Evolutionary conservation across 2,329 filamentous ascomycete species (phyloP).

Genomic region (Aspergillus sergii): DNA sequence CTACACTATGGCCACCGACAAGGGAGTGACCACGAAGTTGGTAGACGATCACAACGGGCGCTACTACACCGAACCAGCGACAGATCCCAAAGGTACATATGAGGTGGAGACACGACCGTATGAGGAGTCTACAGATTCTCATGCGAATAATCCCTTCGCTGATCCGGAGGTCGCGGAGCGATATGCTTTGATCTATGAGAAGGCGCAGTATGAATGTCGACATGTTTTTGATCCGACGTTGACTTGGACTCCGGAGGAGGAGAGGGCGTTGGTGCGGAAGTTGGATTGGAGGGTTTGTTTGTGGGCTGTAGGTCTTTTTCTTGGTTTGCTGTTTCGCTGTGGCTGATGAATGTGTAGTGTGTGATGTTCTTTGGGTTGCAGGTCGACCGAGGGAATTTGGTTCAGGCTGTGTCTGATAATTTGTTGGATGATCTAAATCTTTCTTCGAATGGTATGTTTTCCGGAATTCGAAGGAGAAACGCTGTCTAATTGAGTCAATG

Average conservation of each 20-base stretch:
- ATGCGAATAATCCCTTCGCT: conserved; percentile 44
- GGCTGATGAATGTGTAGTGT: conserved; percentile 33
- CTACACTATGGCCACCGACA: not conserved
- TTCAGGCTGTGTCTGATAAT: conserved; percentile 60
- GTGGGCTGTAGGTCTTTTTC: conserved; percentile 26
- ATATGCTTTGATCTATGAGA: conserved; percentile 58
- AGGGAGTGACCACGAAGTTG: not conserved
- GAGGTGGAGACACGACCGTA: not conserved
- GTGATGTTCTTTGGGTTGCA: conserved; percentile 64
- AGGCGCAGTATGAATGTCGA: conserved; percentile 51
- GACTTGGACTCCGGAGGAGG: conserved; percentile 38
- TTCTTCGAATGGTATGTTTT: conserved; percentile 31
- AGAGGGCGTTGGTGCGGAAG: conserved; percentile 32
- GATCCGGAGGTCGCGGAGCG: conserved; percentile 57
- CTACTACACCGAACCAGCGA: not conserved
- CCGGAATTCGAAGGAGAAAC: conserved; percentile 50
- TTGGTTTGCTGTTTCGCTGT: not conserved
- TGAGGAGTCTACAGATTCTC: not conserved
- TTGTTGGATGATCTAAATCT: conserved; percentile 49
- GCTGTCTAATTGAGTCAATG: conserved; percentile 33
- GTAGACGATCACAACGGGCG: not conserved
- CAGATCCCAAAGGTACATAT: not conserved
- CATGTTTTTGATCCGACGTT: conserved; percentile 45
- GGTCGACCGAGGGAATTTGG: conserved; percentile 61
- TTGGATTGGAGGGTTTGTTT: conserved; percentile 27